phyloP scores from a whole-genome alignment of 106 monocot species.

The Phalaenopsis aphrodite region DNA sequence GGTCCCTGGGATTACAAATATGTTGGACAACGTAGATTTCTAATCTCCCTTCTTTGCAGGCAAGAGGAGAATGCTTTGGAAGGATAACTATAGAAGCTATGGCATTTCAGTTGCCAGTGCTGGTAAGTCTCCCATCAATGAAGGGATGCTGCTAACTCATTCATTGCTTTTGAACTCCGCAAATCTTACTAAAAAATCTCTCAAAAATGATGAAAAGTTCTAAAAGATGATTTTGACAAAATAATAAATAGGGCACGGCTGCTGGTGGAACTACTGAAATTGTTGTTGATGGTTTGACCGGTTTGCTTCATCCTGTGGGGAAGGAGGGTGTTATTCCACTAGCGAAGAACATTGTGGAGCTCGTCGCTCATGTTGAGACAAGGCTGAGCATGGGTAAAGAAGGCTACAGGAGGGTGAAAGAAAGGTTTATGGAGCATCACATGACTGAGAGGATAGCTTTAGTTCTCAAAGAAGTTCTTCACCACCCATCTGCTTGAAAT shows the following conservation, averaged over 20 bases:
- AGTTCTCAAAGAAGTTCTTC: constrained; percentile 59
- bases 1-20: too few relatives aligned
- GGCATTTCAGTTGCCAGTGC: constrained; percentile 96
- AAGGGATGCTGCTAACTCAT: not conserved
- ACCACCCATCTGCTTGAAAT: too few relatives aligned
- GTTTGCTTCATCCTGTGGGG: constrained; percentile 79
- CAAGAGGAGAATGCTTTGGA: constrained; percentile 97
- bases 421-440: constrained; percentile 83
- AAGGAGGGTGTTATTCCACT: constrained; percentile 68
- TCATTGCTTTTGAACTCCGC: not conserved
- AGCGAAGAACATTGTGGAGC: constrained; percentile 76
- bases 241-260: constrained; percentile 54
- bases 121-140: constrained; percentile 38
- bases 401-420: constrained; percentile 81
- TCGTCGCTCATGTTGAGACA: constrained; percentile 55
- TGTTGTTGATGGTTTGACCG: constrained; percentile 71
- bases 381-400: constrained; percentile 64
- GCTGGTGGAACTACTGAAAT: constrained; percentile 96
- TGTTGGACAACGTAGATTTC: too few relatives aligned
- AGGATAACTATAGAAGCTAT: constrained; percentile 99
- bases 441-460: constrained; percentile 76
- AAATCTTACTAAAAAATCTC: not conserved
- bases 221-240: not conserved
- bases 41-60: constrained; percentile 27
- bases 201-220: not conserved